Evolutionary conservation across 2,329 filamentous ascomycete species (phyloP).

Genomic region (Falciphora oryzae): DNA sequence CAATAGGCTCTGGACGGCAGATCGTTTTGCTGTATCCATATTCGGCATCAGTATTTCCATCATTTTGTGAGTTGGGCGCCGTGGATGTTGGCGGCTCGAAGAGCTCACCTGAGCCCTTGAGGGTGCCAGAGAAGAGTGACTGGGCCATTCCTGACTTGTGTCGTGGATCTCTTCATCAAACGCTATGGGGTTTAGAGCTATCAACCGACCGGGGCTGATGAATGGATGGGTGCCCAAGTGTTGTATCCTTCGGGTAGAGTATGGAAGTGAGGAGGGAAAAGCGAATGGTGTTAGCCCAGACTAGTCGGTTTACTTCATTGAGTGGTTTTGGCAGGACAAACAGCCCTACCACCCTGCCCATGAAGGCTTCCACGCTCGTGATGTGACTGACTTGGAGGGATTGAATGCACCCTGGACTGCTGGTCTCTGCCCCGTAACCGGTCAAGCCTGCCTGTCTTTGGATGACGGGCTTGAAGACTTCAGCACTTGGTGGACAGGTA

Average conservation of each 20-base stretch:
- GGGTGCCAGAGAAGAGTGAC: neutral
- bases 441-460: no score
- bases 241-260: neutral
- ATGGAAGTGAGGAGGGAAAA: neutral
- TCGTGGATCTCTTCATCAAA: no score
- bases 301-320: neutral
- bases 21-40: constrained; percentile 54
- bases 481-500: neutral
- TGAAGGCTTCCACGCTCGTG: neutral
- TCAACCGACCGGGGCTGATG: no score
- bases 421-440: no score
- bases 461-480: neutral
- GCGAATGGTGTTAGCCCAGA: neutral
- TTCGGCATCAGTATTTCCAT: neutral
- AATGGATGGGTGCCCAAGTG: no score
- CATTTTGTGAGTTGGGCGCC: no score
- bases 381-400: neutral
- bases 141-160: neutral
- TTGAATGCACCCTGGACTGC: neutral
- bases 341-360: no score
- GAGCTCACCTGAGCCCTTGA: neutral
- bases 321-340: neutral
- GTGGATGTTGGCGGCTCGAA: neutral
- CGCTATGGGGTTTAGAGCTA: no score
- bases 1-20: constrained; percentile 61